phyloP scores from a whole-genome alignment of 2,329 filamentous ascomycete genomes.

The Sporothrix protearum region DNA sequence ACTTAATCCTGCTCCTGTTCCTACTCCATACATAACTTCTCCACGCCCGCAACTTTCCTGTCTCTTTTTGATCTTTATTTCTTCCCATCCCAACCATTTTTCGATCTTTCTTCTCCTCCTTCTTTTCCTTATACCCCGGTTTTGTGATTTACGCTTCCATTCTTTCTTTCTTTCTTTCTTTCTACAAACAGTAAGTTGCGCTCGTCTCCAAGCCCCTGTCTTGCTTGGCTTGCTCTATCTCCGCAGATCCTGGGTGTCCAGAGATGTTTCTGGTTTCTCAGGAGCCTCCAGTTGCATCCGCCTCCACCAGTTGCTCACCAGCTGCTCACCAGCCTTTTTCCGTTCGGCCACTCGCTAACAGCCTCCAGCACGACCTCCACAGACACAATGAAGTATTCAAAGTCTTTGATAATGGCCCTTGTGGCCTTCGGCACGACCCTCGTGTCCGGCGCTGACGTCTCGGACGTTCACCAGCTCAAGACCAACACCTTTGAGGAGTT shows the following conservation, averaged over 20 bases:
- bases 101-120: background rate
- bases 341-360: background rate
- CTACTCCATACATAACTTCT: slow-evolving; percentile 6
- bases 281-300: background rate
- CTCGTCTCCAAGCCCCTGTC: background rate
- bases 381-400: slow-evolving; percentile 45
- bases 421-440: slow-evolving; percentile 46
- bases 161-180: background rate
- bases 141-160: background rate
- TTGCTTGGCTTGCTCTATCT: background rate
- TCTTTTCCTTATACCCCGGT: background rate
- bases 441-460: slow-evolving; percentile 58
- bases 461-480: slow-evolving; percentile 81
- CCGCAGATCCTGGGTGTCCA: background rate
- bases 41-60: slow-evolving; percentile 2
- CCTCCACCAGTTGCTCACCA: background rate
- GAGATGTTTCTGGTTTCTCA: background rate
- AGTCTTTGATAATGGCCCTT: slow-evolving; percentile 38
- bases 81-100: slow-evolving; percentile 3
- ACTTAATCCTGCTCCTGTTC: background rate
- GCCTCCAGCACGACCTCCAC: background rate
- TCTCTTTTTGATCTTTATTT: background rate
- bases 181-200: slow-evolving; percentile 6
- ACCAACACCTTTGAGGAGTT: slow-evolving; percentile 85
- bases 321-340: background rate